Evolutionary conservation across 805 yeast genomes (phyloP).

Genomic region (Naumovozyma dairenensis): DNA sequence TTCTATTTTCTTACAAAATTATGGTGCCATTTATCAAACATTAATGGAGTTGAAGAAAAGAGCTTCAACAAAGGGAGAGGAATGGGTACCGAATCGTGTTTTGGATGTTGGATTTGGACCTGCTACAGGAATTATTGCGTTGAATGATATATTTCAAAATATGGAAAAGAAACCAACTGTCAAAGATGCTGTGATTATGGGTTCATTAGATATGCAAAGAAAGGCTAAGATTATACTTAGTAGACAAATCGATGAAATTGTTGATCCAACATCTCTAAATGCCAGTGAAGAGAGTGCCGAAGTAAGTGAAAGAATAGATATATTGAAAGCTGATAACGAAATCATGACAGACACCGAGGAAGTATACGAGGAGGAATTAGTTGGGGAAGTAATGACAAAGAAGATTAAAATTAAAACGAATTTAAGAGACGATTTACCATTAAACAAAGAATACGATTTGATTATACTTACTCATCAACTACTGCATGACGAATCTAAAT

Average conservation of each 20-base stretch:
- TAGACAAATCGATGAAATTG: constrained; percentile 49
- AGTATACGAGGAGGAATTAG: constrained; percentile 27
- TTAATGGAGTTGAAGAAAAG: constrained; percentile 56
- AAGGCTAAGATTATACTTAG: constrained; percentile 71
- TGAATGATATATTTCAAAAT: constrained; percentile 68
- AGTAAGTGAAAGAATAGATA: not conserved
- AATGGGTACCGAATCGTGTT: constrained; percentile 55
- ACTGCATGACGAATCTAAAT: constrained; percentile 45
- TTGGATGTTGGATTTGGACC: constrained; percentile 87
- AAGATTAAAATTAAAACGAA: constrained; percentile 45
- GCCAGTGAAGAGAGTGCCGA: not conserved
- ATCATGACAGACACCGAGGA: constrained; percentile 11
- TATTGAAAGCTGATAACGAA: not conserved
- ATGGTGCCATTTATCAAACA: constrained; percentile 57
- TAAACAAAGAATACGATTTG: constrained; percentile 53
- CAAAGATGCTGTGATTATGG: constrained; percentile 66
- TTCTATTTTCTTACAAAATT: constrained; percentile 71
- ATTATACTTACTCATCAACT: constrained; percentile 78
- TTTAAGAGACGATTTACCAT: constrained; percentile 44
- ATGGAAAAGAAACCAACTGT: constrained; percentile 46
- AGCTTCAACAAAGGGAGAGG: constrained; percentile 31
- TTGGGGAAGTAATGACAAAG: constrained; percentile 49
- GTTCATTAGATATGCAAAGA: constrained; percentile 63
- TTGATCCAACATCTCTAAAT: constrained; percentile 7
- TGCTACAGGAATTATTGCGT: constrained; percentile 80